A percentile compares a stretch with the other conserved stretches of the same genome.
Conservation (phyloP, 1,139 yeast species). For the Lodderomyces theae region DNA sequence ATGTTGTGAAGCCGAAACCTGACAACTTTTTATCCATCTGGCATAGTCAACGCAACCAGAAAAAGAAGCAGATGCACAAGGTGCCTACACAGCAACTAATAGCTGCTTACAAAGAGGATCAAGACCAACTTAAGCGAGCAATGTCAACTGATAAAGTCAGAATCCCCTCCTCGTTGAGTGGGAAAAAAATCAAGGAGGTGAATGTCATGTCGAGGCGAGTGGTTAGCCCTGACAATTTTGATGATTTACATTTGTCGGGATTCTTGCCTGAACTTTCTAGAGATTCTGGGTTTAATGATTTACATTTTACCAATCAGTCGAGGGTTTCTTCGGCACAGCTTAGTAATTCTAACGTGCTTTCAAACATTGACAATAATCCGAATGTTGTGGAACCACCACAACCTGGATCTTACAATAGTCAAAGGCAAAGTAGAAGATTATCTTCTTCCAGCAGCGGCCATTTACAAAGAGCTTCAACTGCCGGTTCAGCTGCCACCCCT, state of each 20-base stretch:
- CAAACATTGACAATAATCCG: conserved; percentile 22
- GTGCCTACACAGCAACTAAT: conserved; percentile 13
- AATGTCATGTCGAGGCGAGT: conserved; percentile 43
- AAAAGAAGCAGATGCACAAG: conserved; percentile 16
- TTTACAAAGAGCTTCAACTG: conserved; percentile 6
- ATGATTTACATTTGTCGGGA: conserved; percentile 37
- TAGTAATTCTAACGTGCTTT: conserved; percentile 29
- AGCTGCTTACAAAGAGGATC: conserved; percentile 8
- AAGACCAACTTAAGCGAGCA: conserved; percentile 1
- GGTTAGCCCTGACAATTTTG: conserved; percentile 34
- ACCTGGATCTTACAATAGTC: conserved; percentile 13
- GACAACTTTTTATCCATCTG: conserved; percentile 38
- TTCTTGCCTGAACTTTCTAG: conserved; percentile 47
- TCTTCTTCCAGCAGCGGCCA: conserved; percentile 4
- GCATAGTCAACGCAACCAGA: conserved; percentile 38
- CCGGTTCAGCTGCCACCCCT: conserved; percentile 5
- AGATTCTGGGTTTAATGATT: conserved; percentile 46
- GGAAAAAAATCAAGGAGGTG: conserved; percentile 41
- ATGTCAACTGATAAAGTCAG: conserved; percentile 10
- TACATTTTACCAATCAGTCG: conserved; percentile 25
- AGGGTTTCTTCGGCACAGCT: conserved; percentile 23
- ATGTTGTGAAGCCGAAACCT: conserved; percentile 27
- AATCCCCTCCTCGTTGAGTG: conserved; percentile 25
- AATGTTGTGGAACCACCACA: conserved; percentile 23
- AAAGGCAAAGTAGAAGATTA: conserved; percentile 9